Base-by-base conservation (phyloP, 345 rosid species). In the Salix udensis region DNA sequence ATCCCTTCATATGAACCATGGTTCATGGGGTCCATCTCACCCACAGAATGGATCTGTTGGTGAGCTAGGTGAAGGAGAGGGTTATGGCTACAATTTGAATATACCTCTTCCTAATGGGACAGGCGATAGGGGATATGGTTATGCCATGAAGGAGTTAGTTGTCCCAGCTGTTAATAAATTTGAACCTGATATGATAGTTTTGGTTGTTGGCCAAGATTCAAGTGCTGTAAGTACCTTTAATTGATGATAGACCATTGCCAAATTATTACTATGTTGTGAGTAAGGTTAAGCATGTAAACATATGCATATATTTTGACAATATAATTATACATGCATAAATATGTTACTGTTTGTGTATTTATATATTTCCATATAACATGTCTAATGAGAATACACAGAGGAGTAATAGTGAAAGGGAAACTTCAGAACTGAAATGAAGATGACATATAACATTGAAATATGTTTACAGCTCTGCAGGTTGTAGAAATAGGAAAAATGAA, bases 1-100 rank as follows among this genome's bases (percentile, higher is more conserved):
- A 70, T 95, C 97, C 2, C 94, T 95, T 21, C 98, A 95, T 76
- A 95, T 95, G 98, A 90, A 92, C 79, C 97, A 95, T 62, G 96
- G 98, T 31, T 89, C 97, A 0, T 95, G 98, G 97, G 97, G 98
- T n/a, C 91, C 92, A 34, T 91, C 98, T 77, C 97, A 95, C 75
- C 97, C 93, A 0, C 97, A 93, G 70, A 85, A 74, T 24, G 98
- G 98, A 65, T 73, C 89, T 2, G 60, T 88, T 24, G 88, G 90
- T 86, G 97, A 95, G 82, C 83, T 91, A 34, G 97, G 98, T 75
- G 89, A 89, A 77, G 93, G 81, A 4, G 85, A 87, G 67, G 98
- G 98, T 10, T 84, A 84, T 6, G 98, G 97, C 42, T 95, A 88
- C 78, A 93, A 93, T 80, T 70, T 95, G 75, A 95, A 95, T 76